Conservation (phyloP, 768 basidiomycete species). For the Coprinellus aureogranulatus region DNA sequence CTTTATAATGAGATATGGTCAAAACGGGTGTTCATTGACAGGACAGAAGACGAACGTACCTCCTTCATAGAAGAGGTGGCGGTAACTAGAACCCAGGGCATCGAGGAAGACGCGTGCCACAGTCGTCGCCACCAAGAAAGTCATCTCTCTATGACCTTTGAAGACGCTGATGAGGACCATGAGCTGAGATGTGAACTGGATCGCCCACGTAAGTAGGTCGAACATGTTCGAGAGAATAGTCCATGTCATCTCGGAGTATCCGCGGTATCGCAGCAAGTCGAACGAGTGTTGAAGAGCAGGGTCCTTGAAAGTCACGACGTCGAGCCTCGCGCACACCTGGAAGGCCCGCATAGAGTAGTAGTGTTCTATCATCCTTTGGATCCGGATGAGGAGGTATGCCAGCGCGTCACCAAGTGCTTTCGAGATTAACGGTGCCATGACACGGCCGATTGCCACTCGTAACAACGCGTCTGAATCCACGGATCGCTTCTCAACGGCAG, state of each 20-base stretch:
- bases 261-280: slow-evolving; percentile 47
- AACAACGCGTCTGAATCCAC: slow-evolving; percentile 58
- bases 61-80: background rate
- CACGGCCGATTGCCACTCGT: slow-evolving; percentile 51
- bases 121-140: background rate
- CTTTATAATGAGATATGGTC: slow-evolving; percentile 18
- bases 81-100: background rate
- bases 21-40: background rate
- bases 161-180: background rate
- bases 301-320: slow-evolving; percentile 74
- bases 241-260: slow-evolving; percentile 56
- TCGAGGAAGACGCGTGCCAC: background rate
- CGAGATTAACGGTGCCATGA: slow-evolving; percentile 47
- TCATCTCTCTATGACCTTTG: background rate
- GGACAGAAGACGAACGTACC: background rate
- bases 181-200: background rate
- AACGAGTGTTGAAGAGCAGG: slow-evolving; percentile 63
- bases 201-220: slow-evolving; percentile 39
- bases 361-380: slow-evolving; percentile 57
- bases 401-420: slow-evolving; percentile 44
- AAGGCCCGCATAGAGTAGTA: slow-evolving; percentile 65
- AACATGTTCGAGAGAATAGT: slow-evolving; percentile 48
- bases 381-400: slow-evolving; percentile 40
- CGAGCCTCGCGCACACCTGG: slow-evolving; percentile 65
- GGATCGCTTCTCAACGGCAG: slow-evolving; percentile 58